Percentiles rank a stretch among this genome's conserved stretches.
phyloP scores from a whole-genome alignment of 257 asterid genomes.

The Asclepias syriaca region DNA sequence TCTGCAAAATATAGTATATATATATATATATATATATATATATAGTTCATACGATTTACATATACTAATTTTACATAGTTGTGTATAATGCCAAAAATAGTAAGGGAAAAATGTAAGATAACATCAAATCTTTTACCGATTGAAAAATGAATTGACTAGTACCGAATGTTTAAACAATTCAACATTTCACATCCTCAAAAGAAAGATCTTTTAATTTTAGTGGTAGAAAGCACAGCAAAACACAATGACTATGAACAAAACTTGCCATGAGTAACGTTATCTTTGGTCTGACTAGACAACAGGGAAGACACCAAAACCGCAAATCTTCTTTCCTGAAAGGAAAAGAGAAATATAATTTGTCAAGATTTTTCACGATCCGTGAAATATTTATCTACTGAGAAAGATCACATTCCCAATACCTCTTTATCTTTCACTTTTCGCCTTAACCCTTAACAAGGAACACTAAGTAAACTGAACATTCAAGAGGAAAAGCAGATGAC shows the following conservation, averaged over 20 bases:
- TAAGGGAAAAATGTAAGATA: too few species aligned
- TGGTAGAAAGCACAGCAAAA: background rate
- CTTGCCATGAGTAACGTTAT: constrained; percentile 89
- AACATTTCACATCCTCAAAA: background rate
- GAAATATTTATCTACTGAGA: background rate
- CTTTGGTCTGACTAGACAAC: constrained; percentile 95
- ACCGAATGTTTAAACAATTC: background rate
- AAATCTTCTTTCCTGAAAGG: constrained; percentile 81
- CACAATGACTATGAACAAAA: constrained; percentile 1
- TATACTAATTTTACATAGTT: background rate
- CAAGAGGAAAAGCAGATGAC: background rate
- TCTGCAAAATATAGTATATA: background rate
- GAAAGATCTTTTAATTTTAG: background rate
- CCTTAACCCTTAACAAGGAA: background rate
- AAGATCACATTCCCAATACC: background rate
- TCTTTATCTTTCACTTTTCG: background rate
- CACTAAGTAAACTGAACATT: background rate
- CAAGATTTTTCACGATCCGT: background rate
- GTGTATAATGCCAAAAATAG: background rate
- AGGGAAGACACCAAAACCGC: constrained; percentile 86
- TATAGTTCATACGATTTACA: background rate
- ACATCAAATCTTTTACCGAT: background rate
- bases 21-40: too few species aligned
- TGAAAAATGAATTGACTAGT: background rate
- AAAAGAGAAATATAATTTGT: background rate